Evolutionary conservation across 2,329 filamentous ascomycete species (phyloP), one percentile per base, ranked within the genome.

Genomic region (Colletotrichum liriopes): DNA sequence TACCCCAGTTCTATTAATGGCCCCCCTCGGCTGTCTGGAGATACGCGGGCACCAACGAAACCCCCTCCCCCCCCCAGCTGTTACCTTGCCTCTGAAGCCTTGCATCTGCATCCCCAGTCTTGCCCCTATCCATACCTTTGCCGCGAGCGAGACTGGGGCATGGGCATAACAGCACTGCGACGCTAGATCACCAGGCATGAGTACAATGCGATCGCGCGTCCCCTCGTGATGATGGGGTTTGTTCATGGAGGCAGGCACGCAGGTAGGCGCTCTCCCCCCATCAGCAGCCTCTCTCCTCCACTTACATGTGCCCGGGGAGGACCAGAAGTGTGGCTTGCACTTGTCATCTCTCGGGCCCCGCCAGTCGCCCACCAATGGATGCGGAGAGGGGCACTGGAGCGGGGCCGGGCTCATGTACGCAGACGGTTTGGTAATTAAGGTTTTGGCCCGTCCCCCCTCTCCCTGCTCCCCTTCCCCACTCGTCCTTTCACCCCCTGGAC

Each of bases 351-450:
- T 39, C 37, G 18, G 11, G n/a, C 41, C 29, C 37, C 43, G 37
- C 7, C 23, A 26, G 23, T 61, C 29, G 20, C n/a, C 58, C 29
- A 20, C 58, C 39, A 45, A 20, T 18, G 9, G 7, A 1, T 26
- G 23, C 29, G 29, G 4, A 29, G 20, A 39, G 20, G 20, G 35
- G 23, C 26, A 45, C 58, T 60, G 35, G 41, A 35, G 41, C 58
- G n/a, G 41, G 32, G 35, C n/a, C 45, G 45, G 45, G 20, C 5
- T 61, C 56, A 67, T 67, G 45, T 52, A 62, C 16, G 45, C 32
- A 43, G 18, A 23, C 56, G 56, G 45, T 67, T 62, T 67, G 41
- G 47, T 62, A 29, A 67, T 49, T 52, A 67, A 67, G 65, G 65
- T 67, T 65, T 56, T 41, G 59, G 23, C 59, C 66, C 41, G 59